These are phyloP conservation scores for Rhodotorula diobovata DNA, from an alignment of 768 basidiomycete genomes.

Conservation along the genomic window DNA sequence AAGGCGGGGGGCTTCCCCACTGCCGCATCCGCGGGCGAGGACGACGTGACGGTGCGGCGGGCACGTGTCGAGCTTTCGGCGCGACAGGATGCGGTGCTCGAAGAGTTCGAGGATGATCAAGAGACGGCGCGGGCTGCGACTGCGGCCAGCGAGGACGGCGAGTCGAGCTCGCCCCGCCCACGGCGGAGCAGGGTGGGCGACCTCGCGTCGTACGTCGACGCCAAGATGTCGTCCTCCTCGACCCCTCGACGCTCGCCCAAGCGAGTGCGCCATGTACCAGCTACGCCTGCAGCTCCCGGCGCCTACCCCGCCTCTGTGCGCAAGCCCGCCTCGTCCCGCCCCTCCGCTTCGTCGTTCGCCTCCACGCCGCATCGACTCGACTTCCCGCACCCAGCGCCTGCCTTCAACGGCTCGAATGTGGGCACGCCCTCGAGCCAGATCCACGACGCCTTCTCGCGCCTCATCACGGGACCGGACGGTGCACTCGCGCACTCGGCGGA, in stretches of 20 bases:
- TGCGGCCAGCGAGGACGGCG: constrained; percentile 14
- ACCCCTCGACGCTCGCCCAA: background rate
- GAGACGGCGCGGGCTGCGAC: background rate
- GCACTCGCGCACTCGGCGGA: constrained; percentile 25
- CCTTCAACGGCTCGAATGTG: background rate
- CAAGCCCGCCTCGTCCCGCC: constrained; percentile 6
- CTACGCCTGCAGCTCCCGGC: constrained; percentile 28
- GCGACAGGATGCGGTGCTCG: background rate
- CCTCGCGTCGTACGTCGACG: constrained; percentile 28
- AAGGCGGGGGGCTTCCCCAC: background rate
- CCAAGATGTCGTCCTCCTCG: background rate
- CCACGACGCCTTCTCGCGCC: constrained; percentile 29
- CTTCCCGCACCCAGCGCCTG: background rate
- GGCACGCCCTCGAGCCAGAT: constrained; percentile 7
- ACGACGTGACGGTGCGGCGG: background rate
- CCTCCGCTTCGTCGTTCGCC: background rate
- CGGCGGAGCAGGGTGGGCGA: constrained; percentile 16
- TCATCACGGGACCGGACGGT: constrained; percentile 32
- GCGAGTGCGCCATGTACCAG: background rate
- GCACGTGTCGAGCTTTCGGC: background rate
- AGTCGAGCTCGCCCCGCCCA: constrained; percentile 27
- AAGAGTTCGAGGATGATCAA: background rate
- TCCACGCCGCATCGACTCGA: background rate
- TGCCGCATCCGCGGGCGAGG: background rate
- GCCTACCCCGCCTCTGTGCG: constrained; percentile 24